Base-by-base conservation (phyloP, 2,329 filamentous ascomycete species). In the Trichoderma arundinaceum region DNA sequence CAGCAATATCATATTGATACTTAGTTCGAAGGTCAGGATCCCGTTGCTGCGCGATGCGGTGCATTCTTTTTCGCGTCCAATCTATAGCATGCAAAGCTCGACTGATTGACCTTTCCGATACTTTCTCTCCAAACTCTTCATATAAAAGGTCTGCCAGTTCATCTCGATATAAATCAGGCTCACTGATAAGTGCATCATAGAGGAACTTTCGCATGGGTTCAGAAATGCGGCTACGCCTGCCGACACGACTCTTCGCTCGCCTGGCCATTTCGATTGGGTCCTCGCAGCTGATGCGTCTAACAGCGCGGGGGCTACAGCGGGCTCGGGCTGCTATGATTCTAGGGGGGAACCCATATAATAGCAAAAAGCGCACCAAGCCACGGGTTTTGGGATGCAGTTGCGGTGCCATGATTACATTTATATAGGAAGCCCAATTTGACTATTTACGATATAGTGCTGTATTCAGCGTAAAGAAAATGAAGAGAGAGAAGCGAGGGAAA, bases 1-100 rank as follows among this genome's bases (percentile, higher is more conserved):
- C 48, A n/a, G 73, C 74, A 12, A 78, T 64, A 7, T 72, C 73
- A 68, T 78, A 69, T 32, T 74, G 70, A 68, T 79, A 78, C 49
- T 71, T 69, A 66, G 77, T 74, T 69, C 73, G 71, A 62, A 79
- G 68, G 44, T 77, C 72, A 17, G 69, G 56, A 70, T 76, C 75
- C 48, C 67, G 72, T 69, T 77, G 71, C 72, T 67, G 76, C 28
- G 48, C 71, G 65, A 77, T 71, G 63, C 71, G 71, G 15, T 70
- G 70, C 19, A 71, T 64, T 9, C 49, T 71, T 65, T 78, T 78
- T 65, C 73, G 74, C 1, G 70, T 73, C 74, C 72, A 78, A 19
- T 68, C 66, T 52, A 70, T 66, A 17, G 52, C 46, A 15, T 67
- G 59, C 32, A 76, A 69, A 19, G 70, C 65, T 57, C 69, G 68